Conservation (phyloP, 768 basidiomycete species). For the Porphyrellus cyaneotinctus region DNA sequence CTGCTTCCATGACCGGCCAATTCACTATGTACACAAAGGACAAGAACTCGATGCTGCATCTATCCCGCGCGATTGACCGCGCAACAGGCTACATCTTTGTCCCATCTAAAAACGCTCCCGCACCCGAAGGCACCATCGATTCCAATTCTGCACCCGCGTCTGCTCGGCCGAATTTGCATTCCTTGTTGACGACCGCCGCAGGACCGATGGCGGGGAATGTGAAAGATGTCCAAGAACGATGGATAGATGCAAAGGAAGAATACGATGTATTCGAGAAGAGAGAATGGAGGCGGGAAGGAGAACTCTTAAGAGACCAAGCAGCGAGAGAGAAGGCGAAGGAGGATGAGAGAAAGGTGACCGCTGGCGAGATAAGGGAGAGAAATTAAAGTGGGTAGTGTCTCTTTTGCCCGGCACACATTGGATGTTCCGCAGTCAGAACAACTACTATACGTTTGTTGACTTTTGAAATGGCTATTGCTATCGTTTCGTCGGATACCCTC, state of each 20-base stretch:
- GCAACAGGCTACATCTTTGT: constrained; percentile 91
- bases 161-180: constrained; percentile 58
- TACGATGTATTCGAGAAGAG: constrained; percentile 79
- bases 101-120: constrained; percentile 41
- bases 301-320: constrained; percentile 31
- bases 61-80: constrained; percentile 80
- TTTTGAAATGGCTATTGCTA: not conserved
- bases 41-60: constrained; percentile 89
- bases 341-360: not conserved
- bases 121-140: constrained; percentile 32
- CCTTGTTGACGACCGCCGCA: constrained; percentile 63
- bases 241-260: constrained; percentile 80
- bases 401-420: not conserved
- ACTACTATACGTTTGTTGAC: not conserved
- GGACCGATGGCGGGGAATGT: constrained; percentile 53
- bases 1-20: not conserved
- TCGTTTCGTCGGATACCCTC: not conserved
- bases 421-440: not conserved
- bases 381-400: constrained; percentile 19
- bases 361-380: constrained; percentile 27
- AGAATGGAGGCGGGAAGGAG: constrained; percentile 76
- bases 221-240: constrained; percentile 85
- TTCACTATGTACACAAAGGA: constrained; percentile 48
- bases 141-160: constrained; percentile 34
- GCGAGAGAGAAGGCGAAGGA: constrained; percentile 13